A percentile compares a stretch with the other conserved stretches of the same genome.
These are phyloP conservation scores for Orbilia ellipsospora DNA, from an alignment of 2,329 filamentous ascomycete species.

Conservation along the genomic window DNA sequence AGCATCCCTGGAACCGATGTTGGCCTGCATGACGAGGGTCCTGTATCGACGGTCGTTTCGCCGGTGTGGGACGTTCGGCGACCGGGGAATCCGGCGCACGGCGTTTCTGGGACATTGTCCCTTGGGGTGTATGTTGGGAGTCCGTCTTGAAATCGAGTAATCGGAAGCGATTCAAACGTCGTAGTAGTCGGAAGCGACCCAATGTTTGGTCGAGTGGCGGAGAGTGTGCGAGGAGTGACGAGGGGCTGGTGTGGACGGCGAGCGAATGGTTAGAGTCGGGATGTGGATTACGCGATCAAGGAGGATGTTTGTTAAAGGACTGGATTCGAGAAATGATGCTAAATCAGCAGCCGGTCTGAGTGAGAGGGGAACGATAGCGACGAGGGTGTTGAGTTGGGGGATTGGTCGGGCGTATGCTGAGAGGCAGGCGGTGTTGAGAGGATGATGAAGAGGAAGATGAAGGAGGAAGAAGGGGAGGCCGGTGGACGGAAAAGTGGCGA, in stretches of 20 bases:
- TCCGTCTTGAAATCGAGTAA: slow-evolving; percentile 27
- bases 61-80: slow-evolving; percentile 58
- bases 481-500: slow-evolving; percentile 16
- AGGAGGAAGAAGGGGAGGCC: not conserved
- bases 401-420: not conserved
- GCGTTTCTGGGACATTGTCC: slow-evolving; percentile 53
- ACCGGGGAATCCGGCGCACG: slow-evolving; percentile 57
- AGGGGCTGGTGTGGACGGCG: slow-evolving; percentile 21
- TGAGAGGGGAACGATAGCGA: not conserved
- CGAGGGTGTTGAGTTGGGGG: not conserved
- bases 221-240: slow-evolving; percentile 9
- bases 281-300: slow-evolving; percentile 29
- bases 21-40: slow-evolving; percentile 62
- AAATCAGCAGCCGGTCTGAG: not conserved
- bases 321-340: not conserved
- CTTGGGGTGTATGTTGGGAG: slow-evolving; percentile 50
- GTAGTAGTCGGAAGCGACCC: not conserved
- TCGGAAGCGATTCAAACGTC: not conserved
- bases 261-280: slow-evolving; percentile 14
- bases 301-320: not conserved
- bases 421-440: not conserved
- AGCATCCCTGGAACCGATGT: slow-evolving; percentile 82
- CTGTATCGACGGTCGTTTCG: slow-evolving; percentile 64
- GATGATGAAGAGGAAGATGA: not conserved
- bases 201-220: not conserved